phyloP scores from a whole-genome alignment of 768 basidiomycete species.

The Collybiopsis confluens region DNA sequence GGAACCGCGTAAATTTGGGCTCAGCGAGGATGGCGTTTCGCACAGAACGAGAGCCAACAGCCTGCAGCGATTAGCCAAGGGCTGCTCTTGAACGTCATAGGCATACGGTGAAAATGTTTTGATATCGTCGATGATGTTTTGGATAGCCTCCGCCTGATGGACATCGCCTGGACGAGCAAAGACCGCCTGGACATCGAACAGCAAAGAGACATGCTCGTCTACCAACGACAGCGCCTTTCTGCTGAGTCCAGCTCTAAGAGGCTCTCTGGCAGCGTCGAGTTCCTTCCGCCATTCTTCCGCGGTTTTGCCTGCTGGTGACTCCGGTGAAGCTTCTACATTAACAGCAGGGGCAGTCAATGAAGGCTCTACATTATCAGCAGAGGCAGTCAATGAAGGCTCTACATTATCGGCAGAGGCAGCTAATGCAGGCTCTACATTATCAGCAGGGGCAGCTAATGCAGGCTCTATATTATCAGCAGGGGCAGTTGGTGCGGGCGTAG shows the following conservation, averaged over 20 bases:
- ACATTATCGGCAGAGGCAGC: slow-evolving; percentile 2
- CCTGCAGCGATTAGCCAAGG: slow-evolving; percentile 77
- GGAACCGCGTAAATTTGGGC: slow-evolving; percentile 45
- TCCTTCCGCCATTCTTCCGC: slow-evolving; percentile 63
- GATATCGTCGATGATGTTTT: slow-evolving; percentile 74
- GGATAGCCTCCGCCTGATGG: slow-evolving; percentile 63
- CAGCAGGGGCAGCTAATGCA: slow-evolving; percentile 8
- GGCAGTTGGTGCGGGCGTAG: slow-evolving; percentile 10
- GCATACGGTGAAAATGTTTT: slow-evolving; percentile 60
- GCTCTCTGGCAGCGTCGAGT: slow-evolving; percentile 62
- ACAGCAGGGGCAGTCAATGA: slow-evolving; percentile 8
- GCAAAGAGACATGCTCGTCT: slow-evolving; percentile 81
- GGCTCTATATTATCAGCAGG: slow-evolving; percentile 8
- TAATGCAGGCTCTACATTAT: slow-evolving; percentile 8
- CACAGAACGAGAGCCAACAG: slow-evolving; percentile 80
- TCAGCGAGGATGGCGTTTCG: slow-evolving; percentile 63
- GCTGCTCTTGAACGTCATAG: slow-evolving; percentile 69
- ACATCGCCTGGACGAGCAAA: slow-evolving; percentile 63
- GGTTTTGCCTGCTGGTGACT: slow-evolving; percentile 33
- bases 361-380: too few species aligned
- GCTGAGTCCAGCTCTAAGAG: slow-evolving; percentile 61
- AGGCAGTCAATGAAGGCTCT: too few species aligned
- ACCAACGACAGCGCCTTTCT: slow-evolving; percentile 72
- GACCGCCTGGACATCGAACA: slow-evolving; percentile 83
- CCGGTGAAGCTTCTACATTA: slow-evolving; percentile 2